Conservation (phyloP, 192 early-diverging fungal genomes). For the Coemansia sp. region DNA sequence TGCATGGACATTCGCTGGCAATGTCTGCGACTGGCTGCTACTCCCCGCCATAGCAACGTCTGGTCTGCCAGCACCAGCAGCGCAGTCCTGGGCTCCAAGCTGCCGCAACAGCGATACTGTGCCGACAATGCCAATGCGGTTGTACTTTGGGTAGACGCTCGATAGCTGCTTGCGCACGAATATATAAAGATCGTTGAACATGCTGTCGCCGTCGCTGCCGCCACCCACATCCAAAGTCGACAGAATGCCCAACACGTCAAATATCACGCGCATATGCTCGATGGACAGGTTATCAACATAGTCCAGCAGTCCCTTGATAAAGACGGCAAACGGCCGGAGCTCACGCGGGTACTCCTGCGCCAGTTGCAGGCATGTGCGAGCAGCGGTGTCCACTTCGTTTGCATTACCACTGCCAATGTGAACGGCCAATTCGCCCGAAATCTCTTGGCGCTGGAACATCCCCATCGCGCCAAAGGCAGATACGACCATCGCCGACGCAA, state of each 20-base stretch:
- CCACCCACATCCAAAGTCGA: conserved; percentile 36
- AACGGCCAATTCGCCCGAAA: conserved; percentile 73
- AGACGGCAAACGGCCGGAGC: conserved; percentile 66
- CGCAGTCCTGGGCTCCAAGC: conserved; percentile 54
- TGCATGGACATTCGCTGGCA: conserved; percentile 35
- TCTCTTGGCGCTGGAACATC: conserved; percentile 77
- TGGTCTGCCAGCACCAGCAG: neutral
- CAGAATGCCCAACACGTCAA: conserved; percentile 68
- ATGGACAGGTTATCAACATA: conserved; percentile 71
- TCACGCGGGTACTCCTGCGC: conserved; percentile 54
- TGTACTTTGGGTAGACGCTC: conserved; percentile 65
- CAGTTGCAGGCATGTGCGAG: conserved; percentile 61
- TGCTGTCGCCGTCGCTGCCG: conserved; percentile 36
- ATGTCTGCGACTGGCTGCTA: conserved; percentile 36
- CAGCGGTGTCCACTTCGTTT: conserved; percentile 67
- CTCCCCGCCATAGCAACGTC: conserved; percentile 17
- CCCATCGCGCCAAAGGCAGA: conserved; percentile 56
- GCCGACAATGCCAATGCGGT: conserved; percentile 75
- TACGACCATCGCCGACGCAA: conserved; percentile 26
- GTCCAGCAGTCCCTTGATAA: conserved; percentile 75
- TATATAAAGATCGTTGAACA: conserved; percentile 76
- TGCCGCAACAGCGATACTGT: conserved; percentile 67
- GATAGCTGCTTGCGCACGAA: conserved; percentile 80
- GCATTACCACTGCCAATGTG: conserved; percentile 76
- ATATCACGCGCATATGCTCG: conserved; percentile 68